Conservation (phyloP, 2,329 filamentous ascomycete species). For the Colletotrichum liriopes region DNA sequence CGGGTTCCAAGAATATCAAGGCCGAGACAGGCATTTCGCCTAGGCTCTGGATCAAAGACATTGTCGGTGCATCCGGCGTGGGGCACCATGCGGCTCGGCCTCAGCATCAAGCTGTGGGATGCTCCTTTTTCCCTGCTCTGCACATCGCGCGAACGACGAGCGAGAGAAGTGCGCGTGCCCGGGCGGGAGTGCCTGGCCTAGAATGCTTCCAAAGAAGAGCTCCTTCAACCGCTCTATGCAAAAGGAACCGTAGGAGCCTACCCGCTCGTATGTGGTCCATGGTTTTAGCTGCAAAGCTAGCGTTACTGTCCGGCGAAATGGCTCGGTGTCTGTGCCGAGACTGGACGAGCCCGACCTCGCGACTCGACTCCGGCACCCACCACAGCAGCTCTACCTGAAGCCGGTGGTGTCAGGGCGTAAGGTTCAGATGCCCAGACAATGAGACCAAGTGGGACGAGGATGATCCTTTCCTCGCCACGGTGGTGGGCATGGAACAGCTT, state of each 20-base stretch:
- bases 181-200: slow-evolving; percentile 24
- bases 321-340: slow-evolving; percentile 40
- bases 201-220: slow-evolving; percentile 18
- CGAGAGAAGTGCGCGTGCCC: not conserved
- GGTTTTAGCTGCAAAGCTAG: slow-evolving; percentile 41
- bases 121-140: not conserved
- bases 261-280: slow-evolving; percentile 5
- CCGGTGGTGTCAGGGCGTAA: slow-evolving; percentile 31
- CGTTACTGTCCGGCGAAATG: slow-evolving; percentile 28
- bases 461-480: slow-evolving; percentile 17
- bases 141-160: slow-evolving; percentile 10
- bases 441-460: slow-evolving; percentile 22
- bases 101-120: slow-evolving; percentile 8
- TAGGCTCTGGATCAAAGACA: not conserved
- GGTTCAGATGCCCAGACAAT: slow-evolving; percentile 33
- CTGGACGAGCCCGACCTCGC: slow-evolving; percentile 31
- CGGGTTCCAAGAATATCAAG: not conserved
- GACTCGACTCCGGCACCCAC: slow-evolving; percentile 27
- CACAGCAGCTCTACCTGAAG: slow-evolving; percentile 30
- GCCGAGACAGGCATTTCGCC: slow-evolving; percentile 12
- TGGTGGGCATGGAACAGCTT: slow-evolving; percentile 9
- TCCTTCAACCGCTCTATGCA: not conserved
- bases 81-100: slow-evolving; percentile 14
- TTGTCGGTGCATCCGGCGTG: slow-evolving; percentile 14
- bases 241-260: not conserved